Evolutionary conservation across 2,329 filamentous ascomycete species (phyloP).

Genomic region (Neofusicoccum ribis): DNA sequence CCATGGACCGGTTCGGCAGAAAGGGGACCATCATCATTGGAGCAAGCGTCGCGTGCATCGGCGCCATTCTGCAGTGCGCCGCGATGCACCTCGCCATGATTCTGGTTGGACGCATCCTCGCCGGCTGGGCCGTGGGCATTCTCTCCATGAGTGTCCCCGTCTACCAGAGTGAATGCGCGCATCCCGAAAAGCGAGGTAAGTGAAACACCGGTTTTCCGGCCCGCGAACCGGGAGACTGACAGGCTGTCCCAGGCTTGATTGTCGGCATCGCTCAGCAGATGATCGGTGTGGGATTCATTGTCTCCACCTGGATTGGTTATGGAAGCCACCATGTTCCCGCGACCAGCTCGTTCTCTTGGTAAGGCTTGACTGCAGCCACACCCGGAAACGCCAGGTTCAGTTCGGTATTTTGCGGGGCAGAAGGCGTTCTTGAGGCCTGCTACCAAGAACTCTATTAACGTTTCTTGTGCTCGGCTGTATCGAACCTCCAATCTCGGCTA

Average conservation of each 20-base stretch:
- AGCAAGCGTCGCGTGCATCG: conserved; percentile 58
- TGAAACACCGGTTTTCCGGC: background rate
- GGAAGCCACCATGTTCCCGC: conserved; percentile 37
- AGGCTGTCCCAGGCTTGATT: conserved; percentile 41
- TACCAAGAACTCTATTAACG: background rate
- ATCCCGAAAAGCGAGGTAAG: conserved; percentile 52
- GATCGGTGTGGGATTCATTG: conserved; percentile 59
- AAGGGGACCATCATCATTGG: conserved; percentile 61
- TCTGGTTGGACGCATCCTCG: conserved; percentile 59
- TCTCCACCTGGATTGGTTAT: conserved; percentile 56
- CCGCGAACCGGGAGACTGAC: background rate
- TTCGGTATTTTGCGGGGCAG: background rate
- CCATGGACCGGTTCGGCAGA: conserved; percentile 63
- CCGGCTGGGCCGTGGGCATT: conserved; percentile 59
- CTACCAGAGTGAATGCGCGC: conserved; percentile 64
- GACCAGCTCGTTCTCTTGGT: conserved; percentile 41
- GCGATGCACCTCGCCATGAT: conserved; percentile 60
- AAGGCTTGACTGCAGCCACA: background rate
- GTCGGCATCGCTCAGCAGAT: conserved; percentile 60
- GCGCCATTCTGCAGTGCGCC: conserved; percentile 59
- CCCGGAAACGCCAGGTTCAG: background rate
- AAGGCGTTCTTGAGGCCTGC: background rate
- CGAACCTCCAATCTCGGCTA: background rate
- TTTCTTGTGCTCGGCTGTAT: background rate
- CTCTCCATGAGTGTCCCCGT: conserved; percentile 62